Evolutionary conservation across 192 early-diverging fungal genomes (phyloP), one percentile per base, ranked within the genome.

Genomic region (Coemansia sp.): DNA sequence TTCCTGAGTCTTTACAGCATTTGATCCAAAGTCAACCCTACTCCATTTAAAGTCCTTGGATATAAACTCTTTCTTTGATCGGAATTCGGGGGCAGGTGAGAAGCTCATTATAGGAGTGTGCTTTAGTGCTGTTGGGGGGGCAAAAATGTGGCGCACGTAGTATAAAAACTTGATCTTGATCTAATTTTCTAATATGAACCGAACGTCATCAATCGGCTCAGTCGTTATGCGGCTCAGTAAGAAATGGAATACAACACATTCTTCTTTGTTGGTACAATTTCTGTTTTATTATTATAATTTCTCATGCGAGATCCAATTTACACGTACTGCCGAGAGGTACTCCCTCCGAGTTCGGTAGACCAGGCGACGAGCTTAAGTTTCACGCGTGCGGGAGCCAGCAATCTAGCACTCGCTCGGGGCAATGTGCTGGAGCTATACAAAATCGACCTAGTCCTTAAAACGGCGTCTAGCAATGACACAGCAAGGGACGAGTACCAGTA

Each of bases 281-380:
- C 26, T 23, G 1, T 28, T 28, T 28, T 53, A 8, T 33, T 66
- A 33, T 33, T 21, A 23, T 53, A 52, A 53, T 35, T 21, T 21
- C 47, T 39, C 40, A 82, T 82, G 80, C 75, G 72, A 61, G 81
- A 84, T 28, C 73, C 75, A 7, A 77, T 78, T 46, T 84, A 77
- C 61, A 75, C 81, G 35, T 84, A 78, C 68, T 78, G 81, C 30
- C 81, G 81, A 58, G 81, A 84, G 70, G 50, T 78, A 42, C 67
- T 78, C 37, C 73, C 81, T 14, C 66, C 81, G 8, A 84, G 81
- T 62, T 68, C 68, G 14, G 76, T 84, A 2, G 76, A 75, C 60
- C 67, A 59, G 39, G 76, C 76, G 11, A 68, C 67, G 37, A 72
- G 76, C 42, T 73, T 77, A 55, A 78, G 81, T 67, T 75, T 84